These are phyloP conservation scores for Neurospora sp. DNA, from an alignment of 495 filamentous ascomycete genomes.

Conservation along the genomic window DNA sequence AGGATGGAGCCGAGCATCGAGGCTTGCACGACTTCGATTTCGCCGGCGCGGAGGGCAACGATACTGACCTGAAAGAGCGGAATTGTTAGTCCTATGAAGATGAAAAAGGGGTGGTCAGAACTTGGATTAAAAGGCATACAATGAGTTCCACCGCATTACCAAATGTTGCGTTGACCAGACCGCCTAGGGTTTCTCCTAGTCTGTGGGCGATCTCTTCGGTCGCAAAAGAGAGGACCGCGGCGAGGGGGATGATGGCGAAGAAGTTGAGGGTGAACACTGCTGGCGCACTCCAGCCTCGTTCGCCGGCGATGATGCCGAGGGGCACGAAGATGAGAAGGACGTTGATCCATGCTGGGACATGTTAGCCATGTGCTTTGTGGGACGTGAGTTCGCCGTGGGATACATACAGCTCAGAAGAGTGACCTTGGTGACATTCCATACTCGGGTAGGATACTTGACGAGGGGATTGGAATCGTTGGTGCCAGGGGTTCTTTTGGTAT, in stretches of 20 bases:
- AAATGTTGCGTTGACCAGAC: conserved; percentile 90
- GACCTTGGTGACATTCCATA: conserved; percentile 40
- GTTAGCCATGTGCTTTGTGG: neutral
- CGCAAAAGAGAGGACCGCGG: conserved; percentile 85
- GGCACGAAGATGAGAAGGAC: conserved; percentile 83
- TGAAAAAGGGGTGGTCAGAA: conserved; percentile 7
- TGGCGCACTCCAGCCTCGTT: conserved; percentile 59
- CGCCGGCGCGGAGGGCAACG: conserved; percentile 70
- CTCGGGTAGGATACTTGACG: conserved; percentile 46
- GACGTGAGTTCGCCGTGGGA: neutral
- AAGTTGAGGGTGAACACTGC: conserved; percentile 86
- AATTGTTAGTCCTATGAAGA: conserved; percentile 9
- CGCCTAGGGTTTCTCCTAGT: conserved; percentile 83
- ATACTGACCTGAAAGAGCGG: conserved; percentile 65
- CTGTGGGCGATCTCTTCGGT: conserved; percentile 83
- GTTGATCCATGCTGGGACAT: conserved; percentile 60
- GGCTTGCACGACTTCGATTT: conserved; percentile 92
- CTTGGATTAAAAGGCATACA: conserved; percentile 41
- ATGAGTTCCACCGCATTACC: conserved; percentile 98
- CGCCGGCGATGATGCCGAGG: conserved; percentile 71
- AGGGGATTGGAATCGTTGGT: conserved; percentile 38
- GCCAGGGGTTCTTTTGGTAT: conserved; percentile 35
- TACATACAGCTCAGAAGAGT: conserved; percentile 46
- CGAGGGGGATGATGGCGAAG: conserved; percentile 88
- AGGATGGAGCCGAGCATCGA: conserved; percentile 97